Evolutionary conservation across 176 grass and related monocot genomes (phyloP).

Genomic region (Aegilops tauschii): DNA sequence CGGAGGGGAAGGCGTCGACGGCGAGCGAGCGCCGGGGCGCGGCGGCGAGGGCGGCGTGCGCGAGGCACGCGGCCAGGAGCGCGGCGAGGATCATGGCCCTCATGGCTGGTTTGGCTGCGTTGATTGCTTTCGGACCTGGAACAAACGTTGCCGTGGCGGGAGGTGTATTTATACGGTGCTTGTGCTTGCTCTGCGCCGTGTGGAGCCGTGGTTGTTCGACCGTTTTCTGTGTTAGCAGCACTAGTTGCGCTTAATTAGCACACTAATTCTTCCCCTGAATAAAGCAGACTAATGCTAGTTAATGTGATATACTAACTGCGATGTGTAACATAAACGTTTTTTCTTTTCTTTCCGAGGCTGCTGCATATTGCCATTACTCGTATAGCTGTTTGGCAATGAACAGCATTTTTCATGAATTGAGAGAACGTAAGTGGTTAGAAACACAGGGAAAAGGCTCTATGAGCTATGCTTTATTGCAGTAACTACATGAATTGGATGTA

Average conservation of each 20-base stretch:
- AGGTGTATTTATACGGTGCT: neutral
- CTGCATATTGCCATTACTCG: no score
- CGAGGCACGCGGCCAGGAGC: conserved; percentile 27
- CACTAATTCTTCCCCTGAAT: neutral
- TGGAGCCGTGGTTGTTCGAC: neutral
- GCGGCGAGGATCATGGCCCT: neutral
- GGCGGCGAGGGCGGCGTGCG: neutral
- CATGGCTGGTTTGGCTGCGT: neutral
- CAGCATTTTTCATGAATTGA: neutral
- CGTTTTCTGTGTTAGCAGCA: neutral
- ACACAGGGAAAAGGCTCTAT: neutral
- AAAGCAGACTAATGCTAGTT: neutral
- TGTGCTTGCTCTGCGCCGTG: no score
- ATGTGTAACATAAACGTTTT: neutral
- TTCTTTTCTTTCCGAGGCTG: neutral
- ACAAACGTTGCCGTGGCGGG: neutral
- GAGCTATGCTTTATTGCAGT: no score
- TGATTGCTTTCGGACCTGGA: neutral
- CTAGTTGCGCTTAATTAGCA: neutral
- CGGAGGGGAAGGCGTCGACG: neutral
- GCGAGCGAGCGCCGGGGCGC: conserved; percentile 24
- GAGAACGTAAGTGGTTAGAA: neutral
- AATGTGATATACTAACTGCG: neutral
- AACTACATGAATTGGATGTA: no score
- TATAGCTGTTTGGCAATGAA: neutral